Conservation (phyloP, 495 filamentous ascomycete genomes). For the Filosporella fistucella region DNA sequence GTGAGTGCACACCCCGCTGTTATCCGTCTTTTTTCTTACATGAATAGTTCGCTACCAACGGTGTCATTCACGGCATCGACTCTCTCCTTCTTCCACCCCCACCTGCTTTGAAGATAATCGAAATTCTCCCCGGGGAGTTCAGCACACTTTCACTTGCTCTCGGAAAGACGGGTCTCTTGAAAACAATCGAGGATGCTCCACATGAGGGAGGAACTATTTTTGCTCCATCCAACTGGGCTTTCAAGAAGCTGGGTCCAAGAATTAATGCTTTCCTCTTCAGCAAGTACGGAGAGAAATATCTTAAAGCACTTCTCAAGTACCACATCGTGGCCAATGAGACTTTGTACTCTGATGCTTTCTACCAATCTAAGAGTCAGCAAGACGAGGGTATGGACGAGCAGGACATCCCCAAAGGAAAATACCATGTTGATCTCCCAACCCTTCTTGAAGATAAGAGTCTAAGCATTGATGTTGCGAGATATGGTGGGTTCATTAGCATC, state of each 20-base stretch:
- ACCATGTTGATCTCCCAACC: conserved; percentile 64
- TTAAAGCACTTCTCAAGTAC: conserved; percentile 72
- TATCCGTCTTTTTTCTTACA: background rate
- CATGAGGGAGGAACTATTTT: conserved; percentile 63
- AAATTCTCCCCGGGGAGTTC: conserved; percentile 66
- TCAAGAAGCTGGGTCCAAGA: conserved; percentile 59
- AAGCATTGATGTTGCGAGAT: conserved; percentile 62
- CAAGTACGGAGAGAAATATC: conserved; percentile 58
- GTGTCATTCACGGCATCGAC: conserved; percentile 74
- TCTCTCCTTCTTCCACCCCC: conserved; percentile 71
- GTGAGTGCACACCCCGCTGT: conserved; percentile 32
- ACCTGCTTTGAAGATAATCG: conserved; percentile 49
- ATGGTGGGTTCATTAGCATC: conserved; percentile 56
- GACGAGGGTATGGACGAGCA: conserved; percentile 9
- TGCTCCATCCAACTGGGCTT: conserved; percentile 72
- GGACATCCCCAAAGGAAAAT: conserved; percentile 11
- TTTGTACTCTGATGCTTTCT: conserved; percentile 77
- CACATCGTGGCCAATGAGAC: conserved; percentile 71
- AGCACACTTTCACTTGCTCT: conserved; percentile 72
- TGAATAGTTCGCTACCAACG: conserved; percentile 58
- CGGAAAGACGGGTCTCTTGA: conserved; percentile 59
- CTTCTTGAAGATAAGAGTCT: conserved; percentile 55
- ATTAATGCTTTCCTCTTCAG: conserved; percentile 79
- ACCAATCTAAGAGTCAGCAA: conserved; percentile 32
- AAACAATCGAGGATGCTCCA: conserved; percentile 34